Evolutionary conservation across 495 filamentous ascomycete genomes (phyloP).

Genomic region (Penicillium angulare): DNA sequence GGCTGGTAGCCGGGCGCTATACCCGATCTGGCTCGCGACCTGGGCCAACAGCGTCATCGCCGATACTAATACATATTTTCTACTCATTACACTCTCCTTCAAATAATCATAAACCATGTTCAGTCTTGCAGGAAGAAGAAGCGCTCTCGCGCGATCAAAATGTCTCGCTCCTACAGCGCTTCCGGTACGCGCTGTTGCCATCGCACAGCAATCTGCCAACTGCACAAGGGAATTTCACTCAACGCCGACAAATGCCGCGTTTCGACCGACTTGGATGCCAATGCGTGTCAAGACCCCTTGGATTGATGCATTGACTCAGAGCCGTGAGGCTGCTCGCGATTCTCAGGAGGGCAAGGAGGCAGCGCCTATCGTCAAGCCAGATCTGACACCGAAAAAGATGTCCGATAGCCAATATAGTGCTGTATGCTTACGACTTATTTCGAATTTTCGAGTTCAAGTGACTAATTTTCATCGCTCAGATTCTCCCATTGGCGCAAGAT

Average conservation of each 20-base stretch:
- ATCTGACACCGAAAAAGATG: conserved; percentile 63
- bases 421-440: conserved; percentile 36
- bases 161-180: conserved; percentile 3
- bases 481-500: conserved; percentile 65
- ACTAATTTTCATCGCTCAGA: conserved; percentile 36
- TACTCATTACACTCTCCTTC: background rate
- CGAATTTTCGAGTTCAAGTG: background rate
- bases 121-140: conserved; percentile 20
- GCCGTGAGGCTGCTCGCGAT: conserved; percentile 42
- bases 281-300: conserved; percentile 66
- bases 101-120: conserved; percentile 16
- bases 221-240: conserved; percentile 29
- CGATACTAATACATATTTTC: conserved; percentile 11
- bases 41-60: conserved; percentile 17
- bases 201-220: conserved; percentile 10
- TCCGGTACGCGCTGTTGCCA: conserved; percentile 11
- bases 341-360: conserved; percentile 19
- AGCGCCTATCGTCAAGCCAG: conserved; percentile 38
- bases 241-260: conserved; percentile 25
- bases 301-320: conserved; percentile 62
- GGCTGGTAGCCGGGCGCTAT: conserved; percentile 11
- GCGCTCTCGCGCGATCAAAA: conserved; percentile 13
- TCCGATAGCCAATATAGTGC: conserved; percentile 62
- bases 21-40: conserved; percentile 17
- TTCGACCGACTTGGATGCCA: conserved; percentile 41